Base-by-base conservation (phyloP, 1,139 yeast genomes). In the Sugiyamaella japonica region DNA sequence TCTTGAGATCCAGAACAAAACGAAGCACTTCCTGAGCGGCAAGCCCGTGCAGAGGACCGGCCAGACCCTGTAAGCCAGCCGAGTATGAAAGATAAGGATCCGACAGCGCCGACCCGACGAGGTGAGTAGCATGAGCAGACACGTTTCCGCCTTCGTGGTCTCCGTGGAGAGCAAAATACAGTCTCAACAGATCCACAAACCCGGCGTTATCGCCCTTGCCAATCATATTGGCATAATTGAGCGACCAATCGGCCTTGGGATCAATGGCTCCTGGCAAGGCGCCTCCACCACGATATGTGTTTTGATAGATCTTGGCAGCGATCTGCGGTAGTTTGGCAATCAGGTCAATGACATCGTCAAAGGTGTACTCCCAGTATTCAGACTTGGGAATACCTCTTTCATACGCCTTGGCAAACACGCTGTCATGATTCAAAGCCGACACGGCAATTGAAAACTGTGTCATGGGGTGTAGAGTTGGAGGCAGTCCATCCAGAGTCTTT, bases 71-170 rank as follows among this genome's bases (percentile, higher is more conserved):
- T 73, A 91, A 78, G 74, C 97, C 97, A 56, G 97, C 97, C 60
- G 97, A 86, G 66, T 89, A 84, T 48, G 97, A 87, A 70, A 91
- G 81, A 82, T 81, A 89, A 70, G 97, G 97, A 57, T 96, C 90
- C 25, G 96, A 85, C 67, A 91, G 82, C 56, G 98, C 97, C 37
- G 96, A 88, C 66, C 97, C 97, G 62, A 91, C 97, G 75, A 91
- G 81, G 77, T 91, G 97, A 64, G 98, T 90, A 68, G 97, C 84
- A 80, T 91, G 98, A 52, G 97, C 97, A 60, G 97, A 89, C 60
- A 91, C 98, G 72, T 91, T 91, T 76, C 98, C 98, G 78, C 97
- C 97, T 79, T 91, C 98, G 78, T 91, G 98, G 76, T 91, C 97
- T 55, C 96, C 90, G 80, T 91, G 98, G 70, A 91, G 86, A 63